Evolutionary conservation across 176 grass and related monocot species (phyloP), one percentile per base, ranked within the genome.

Genomic region (Cenchrus americanus): DNA sequence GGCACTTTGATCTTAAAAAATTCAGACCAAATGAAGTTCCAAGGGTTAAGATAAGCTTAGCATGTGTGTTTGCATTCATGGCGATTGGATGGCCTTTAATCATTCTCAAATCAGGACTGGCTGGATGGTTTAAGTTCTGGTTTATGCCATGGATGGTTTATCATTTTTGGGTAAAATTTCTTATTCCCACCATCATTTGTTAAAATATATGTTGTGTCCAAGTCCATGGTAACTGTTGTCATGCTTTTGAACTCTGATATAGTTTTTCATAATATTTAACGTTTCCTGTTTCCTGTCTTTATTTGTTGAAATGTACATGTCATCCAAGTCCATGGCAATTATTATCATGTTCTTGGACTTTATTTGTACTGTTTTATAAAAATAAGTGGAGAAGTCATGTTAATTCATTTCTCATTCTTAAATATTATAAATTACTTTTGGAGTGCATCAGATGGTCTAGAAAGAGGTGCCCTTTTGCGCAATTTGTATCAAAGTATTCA

Each of bases 81-180:
- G 91, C 96, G 59, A 95, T 98, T 69, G 93, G 93, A 88, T 98
- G 96, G 96, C 93, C 96, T 10, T 83, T 98, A 65, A 98, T 98
- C 85, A 90, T 98, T 90, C 82, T 89, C 46, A 92, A 94, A 87
- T 73, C 91, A 37, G 93, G 96, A 41, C 77, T 96, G 68, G 70
- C 62, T 68, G 96, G 96, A 80, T 98, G 96, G 96, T 93, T 98
- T 71, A 94, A 92, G 74, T 96, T 98, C 77, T 98, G 96, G 96
- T 92, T 98, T 70, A 94, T 98, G 96, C 96, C 96, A 66, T 98
- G 89, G 89, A 73, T 98, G 61, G 89, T 90, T 85, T 98, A 98
- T 93, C 96, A 98, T 68, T 98, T 98, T 87, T 98, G 96, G 96
- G 96, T 96, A 93, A 78, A 27, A 30, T 79, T 79, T 78, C 49